Conservation (phyloP, 2,329 filamentous ascomycete species). For the Calonectria henricotiae region DNA sequence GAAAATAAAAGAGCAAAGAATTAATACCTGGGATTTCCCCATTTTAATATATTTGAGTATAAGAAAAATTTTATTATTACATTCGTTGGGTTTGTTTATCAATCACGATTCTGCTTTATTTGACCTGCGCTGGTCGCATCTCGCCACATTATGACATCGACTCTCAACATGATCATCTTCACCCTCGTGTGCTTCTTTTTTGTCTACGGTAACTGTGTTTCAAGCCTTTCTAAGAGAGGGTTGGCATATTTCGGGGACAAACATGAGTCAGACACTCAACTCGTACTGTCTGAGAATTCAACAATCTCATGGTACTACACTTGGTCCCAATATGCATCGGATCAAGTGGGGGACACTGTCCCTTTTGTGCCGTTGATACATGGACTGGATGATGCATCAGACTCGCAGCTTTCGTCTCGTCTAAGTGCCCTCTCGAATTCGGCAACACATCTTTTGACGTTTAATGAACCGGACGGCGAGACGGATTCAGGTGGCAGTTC, state of each 20-base stretch:
- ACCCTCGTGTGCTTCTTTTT: background rate
- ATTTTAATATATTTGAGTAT: background rate
- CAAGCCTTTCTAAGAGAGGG: slow-evolving; percentile 45
- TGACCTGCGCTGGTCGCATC: slow-evolving; percentile 15
- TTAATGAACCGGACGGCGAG: slow-evolving; percentile 63
- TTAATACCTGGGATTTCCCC: background rate
- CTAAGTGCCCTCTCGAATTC: slow-evolving; percentile 54
- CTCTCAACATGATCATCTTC: background rate
- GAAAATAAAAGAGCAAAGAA: background rate
- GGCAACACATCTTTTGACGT: slow-evolving; percentile 60
- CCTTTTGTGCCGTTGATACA: slow-evolving; percentile 61
- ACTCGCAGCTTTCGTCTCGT: slow-evolving; percentile 48
- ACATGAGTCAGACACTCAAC: slow-evolving; percentile 54
- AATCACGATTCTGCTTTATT: background rate
- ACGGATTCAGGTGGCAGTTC: slow-evolving; percentile 60
- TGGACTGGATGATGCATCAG: slow-evolving; percentile 56
- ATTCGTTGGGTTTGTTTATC: background rate
- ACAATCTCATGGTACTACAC: slow-evolving; percentile 63
- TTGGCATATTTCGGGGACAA: slow-evolving; percentile 50
- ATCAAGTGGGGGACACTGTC: slow-evolving; percentile 46
- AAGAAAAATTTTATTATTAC: background rate
- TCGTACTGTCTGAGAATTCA: slow-evolving; percentile 58
- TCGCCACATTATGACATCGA: slow-evolving; percentile 4
- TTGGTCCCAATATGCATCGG: slow-evolving; percentile 57
- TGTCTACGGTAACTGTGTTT: background rate